Conservation (phyloP, 192 early-diverging fungal species). For the Coemansia aciculifera region DNA sequence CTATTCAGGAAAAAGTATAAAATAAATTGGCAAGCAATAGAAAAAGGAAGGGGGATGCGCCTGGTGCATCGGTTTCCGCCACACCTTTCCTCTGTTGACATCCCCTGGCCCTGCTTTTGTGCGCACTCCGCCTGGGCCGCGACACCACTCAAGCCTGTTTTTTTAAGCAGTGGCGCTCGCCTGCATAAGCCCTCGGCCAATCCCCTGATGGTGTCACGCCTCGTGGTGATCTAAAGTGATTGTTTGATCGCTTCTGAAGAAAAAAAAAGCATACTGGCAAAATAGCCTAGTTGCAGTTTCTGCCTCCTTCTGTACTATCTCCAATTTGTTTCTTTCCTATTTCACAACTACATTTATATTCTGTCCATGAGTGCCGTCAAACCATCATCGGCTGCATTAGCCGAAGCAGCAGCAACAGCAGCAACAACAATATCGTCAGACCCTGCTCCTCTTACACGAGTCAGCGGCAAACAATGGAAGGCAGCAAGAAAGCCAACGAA, state of each 20-base stretch:
- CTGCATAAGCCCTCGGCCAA: neutral
- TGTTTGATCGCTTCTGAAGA: neutral
- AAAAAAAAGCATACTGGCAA: neutral
- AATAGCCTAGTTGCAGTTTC: neutral
- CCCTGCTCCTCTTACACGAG: constrained; percentile 30
- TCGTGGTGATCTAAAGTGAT: neutral
- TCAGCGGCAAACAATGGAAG: constrained; percentile 54
- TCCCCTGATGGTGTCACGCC: neutral
- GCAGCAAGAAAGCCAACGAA: constrained; percentile 34
- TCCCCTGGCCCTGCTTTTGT: constrained; percentile 9
- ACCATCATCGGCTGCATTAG: constrained; percentile 3
- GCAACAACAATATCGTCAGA: neutral
- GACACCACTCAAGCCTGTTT: neutral
- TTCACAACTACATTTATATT: neutral
- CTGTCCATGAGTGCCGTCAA: neutral
- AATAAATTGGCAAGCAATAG: neutral
- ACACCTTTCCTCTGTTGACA: neutral
- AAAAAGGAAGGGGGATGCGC: constrained; percentile 2
- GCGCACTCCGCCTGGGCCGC: neutral
- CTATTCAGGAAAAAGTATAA: neutral
- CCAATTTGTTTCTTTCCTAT: neutral
- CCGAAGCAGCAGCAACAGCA: constrained; percentile 9
- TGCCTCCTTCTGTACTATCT: neutral
- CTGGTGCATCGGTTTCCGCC: neutral
- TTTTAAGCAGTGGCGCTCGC: neutral